Evolutionary conservation across 1,284 basidiomycete species (phyloP).

Genomic region (Apiotrichum veenhuisii): DNA sequence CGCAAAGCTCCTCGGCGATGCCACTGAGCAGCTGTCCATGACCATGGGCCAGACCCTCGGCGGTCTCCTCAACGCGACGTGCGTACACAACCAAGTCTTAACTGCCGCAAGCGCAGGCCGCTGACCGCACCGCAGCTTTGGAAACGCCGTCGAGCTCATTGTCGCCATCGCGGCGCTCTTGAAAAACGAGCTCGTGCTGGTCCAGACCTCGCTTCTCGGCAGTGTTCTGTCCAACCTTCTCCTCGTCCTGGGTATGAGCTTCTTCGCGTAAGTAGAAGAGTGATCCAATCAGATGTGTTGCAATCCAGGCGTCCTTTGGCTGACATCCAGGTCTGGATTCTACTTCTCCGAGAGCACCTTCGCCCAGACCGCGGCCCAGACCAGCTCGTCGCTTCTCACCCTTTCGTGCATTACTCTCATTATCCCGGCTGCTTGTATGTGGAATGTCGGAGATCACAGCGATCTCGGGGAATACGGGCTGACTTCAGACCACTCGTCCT

Average conservation of each 20-base stretch:
- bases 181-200: constrained; percentile 79
- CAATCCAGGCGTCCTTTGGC: background rate
- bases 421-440: constrained; percentile 78
- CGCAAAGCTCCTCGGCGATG: constrained; percentile 64
- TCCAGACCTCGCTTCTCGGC: constrained; percentile 67
- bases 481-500: constrained; percentile 36
- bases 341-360: constrained; percentile 67
- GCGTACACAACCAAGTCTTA: constrained; percentile 31
- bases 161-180: constrained; percentile 76
- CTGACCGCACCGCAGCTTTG: no score
- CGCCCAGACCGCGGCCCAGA: constrained; percentile 77
- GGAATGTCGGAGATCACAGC: no score
- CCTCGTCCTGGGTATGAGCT: constrained; percentile 81
- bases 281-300: background rate
- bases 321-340: constrained; percentile 53
- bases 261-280: constrained; percentile 62
- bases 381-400: constrained; percentile 74
- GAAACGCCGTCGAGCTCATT: constrained; percentile 62
- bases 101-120: constrained; percentile 18
- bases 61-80: constrained; percentile 80
- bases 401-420: constrained; percentile 83
- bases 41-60: constrained; percentile 76
- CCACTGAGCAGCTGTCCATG: constrained; percentile 78
- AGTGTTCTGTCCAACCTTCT: constrained; percentile 80
- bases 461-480: background rate